phyloP scores from a whole-genome alignment of 345 rosid species.

The Moricandia moricandioides region DNA sequence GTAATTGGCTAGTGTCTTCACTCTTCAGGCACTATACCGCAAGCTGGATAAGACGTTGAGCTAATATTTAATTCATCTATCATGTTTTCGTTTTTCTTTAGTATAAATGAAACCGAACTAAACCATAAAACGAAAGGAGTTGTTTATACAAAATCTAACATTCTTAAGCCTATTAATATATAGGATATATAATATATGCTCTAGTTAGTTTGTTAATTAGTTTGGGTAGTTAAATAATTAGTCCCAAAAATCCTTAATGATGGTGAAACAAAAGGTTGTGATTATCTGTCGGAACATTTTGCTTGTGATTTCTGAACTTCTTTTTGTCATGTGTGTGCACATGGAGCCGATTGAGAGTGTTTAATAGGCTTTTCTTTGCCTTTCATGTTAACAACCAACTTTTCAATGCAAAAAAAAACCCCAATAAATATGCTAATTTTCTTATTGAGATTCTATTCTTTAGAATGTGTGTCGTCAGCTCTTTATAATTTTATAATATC shows the following conservation, averaged over 20 bases:
- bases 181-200: background rate
- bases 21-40: background rate
- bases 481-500: background rate
- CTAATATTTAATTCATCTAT: background rate
- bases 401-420: conserved; percentile 18
- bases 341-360: conserved; percentile 33
- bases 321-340: conserved; percentile 28
- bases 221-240: background rate
- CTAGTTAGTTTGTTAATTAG: background rate
- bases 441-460: background rate
- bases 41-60: background rate
- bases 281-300: conserved; percentile 18
- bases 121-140: background rate
- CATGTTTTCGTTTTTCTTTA: background rate
- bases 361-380: conserved; percentile 27
- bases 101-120: background rate
- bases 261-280: conserved; percentile 24
- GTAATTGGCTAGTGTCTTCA: conserved; percentile 12
- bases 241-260: conserved; percentile 1
- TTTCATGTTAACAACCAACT: conserved; percentile 22
- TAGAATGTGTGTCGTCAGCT: background rate
- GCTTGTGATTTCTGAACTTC: background rate
- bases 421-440: conserved; percentile 5
- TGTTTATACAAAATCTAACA: background rate
- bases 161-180: too few relatives aligned